Conservation (phyloP, 2,329 filamentous ascomycete species). For the Colletotrichum higginsianum region DNA sequence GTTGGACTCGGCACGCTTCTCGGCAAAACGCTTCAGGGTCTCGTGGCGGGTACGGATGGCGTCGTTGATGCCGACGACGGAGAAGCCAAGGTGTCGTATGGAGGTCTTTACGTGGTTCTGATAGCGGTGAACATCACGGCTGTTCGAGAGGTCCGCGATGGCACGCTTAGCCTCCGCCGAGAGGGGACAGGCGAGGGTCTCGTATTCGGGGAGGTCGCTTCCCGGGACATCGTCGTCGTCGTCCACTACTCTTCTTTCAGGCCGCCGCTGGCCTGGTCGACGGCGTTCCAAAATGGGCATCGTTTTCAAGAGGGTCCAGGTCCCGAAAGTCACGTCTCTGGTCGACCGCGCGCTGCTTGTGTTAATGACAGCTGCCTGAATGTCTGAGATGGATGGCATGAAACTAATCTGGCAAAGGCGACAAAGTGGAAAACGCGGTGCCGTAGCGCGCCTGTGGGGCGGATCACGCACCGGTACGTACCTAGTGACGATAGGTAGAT, state of each 20-base stretch:
- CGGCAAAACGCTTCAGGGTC: slow-evolving; percentile 50
- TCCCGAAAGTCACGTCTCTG: not conserved
- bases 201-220: slow-evolving; percentile 63
- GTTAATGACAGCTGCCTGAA: not conserved
- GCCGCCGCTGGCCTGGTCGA: slow-evolving; percentile 32
- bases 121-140: slow-evolving; percentile 59
- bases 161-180: slow-evolving; percentile 55
- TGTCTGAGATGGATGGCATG: not conserved
- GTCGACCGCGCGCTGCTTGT: not conserved
- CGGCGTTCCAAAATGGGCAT: slow-evolving; percentile 39
- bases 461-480: not conserved
- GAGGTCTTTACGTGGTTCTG: slow-evolving; percentile 63
- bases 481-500: not conserved
- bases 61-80: slow-evolving; percentile 67
- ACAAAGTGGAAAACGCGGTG: slow-evolving; percentile 29
- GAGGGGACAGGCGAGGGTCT: slow-evolving; percentile 64
- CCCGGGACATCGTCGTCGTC: slow-evolving; percentile 28
- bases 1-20: slow-evolving; percentile 56
- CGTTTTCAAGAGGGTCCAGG: too few relatives aligned
- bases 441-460: slow-evolving; percentile 34
- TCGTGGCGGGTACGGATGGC: slow-evolving; percentile 55
- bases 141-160: slow-evolving; percentile 60
- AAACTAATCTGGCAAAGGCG: slow-evolving; percentile 22
- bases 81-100: slow-evolving; percentile 59
- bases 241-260: slow-evolving; percentile 29